Conservation (phyloP, 371 early-diverging fungal species). For the Mucor racemosus region DNA sequence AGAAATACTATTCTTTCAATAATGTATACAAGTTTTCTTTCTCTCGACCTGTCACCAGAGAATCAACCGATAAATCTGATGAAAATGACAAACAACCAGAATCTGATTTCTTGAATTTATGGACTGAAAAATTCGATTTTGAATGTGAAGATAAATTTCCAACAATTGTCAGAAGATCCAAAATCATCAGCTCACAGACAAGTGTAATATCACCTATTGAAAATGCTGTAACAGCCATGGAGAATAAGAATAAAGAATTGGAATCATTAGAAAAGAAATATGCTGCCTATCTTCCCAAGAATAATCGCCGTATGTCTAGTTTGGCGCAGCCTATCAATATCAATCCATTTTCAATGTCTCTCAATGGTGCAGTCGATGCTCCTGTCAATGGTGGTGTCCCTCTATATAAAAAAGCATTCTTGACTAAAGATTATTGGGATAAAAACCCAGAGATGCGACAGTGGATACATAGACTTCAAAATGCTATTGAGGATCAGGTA, state of each 20-base stretch:
- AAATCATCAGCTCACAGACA: constrained; percentile 54
- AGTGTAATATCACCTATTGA: constrained; percentile 77
- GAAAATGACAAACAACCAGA: constrained; percentile 39
- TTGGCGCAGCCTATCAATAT: constrained; percentile 51
- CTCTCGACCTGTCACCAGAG: constrained; percentile 57
- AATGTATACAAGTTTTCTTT: constrained; percentile 70
- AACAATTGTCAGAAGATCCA: constrained; percentile 63
- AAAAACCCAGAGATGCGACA: constrained; percentile 52
- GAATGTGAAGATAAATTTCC: constrained; percentile 75
- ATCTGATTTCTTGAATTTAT: constrained; percentile 74
- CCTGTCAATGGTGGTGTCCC: constrained; percentile 87
- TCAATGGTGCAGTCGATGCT: constrained; percentile 86
- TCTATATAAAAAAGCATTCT: constrained; percentile 76
- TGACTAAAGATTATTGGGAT: constrained; percentile 51
- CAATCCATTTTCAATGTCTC: constrained; percentile 80
- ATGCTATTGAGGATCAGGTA: constrained; percentile 74
- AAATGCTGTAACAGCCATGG: constrained; percentile 77
- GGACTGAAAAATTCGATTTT: constrained; percentile 77
- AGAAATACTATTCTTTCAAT: constrained; percentile 68
- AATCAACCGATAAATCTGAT: background rate
- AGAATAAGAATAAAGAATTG: constrained; percentile 72
- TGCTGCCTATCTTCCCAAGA: constrained; percentile 28
- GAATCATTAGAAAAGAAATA: constrained; percentile 61
- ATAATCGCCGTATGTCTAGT: constrained; percentile 4
- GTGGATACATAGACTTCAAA: constrained; percentile 56